Conservation (phyloP, 495 filamentous ascomycete genomes). For the Tuber microsphaerosporum region DNA sequence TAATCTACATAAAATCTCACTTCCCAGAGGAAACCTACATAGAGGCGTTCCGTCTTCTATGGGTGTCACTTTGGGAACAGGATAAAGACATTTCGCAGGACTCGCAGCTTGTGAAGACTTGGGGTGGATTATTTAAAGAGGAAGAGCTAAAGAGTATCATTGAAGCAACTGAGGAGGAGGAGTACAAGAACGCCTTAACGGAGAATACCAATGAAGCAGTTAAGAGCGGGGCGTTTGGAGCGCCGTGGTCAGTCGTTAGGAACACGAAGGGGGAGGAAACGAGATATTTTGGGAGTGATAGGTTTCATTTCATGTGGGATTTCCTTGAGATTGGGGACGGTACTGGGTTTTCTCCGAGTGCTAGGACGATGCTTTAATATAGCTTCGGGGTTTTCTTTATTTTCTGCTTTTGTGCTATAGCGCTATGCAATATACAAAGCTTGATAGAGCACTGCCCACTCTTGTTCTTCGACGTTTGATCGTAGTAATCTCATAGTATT, state of each 20-base stretch:
- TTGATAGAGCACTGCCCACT: neutral
- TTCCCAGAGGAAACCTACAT: slow-evolving; percentile 47
- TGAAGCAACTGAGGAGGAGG: slow-evolving; percentile 44
- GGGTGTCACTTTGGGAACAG: slow-evolving; percentile 48
- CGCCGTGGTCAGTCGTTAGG: slow-evolving; percentile 69
- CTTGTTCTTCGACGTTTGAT: neutral
- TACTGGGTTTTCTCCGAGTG: neutral
- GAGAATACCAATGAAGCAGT: slow-evolving; percentile 55
- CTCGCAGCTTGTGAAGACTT: slow-evolving; percentile 42
- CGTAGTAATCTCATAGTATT: neutral
- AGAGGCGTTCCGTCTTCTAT: slow-evolving; percentile 46
- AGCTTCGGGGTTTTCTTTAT: neutral
- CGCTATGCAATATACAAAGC: neutral
- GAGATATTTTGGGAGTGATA: slow-evolving; percentile 73
- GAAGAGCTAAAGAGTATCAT: slow-evolving; percentile 51
- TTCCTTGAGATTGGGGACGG: slow-evolving; percentile 35
- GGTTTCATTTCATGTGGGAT: slow-evolving; percentile 47
- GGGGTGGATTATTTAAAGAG: slow-evolving; percentile 43
- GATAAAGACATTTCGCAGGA: slow-evolving; percentile 49
- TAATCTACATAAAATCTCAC: slow-evolving; percentile 56
- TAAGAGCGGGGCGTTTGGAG: slow-evolving; percentile 62
- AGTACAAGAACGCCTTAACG: slow-evolving; percentile 56
- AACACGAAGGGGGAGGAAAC: slow-evolving; percentile 53
- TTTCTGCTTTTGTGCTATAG: neutral
- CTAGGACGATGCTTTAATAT: neutral